These are phyloP conservation scores for Haematococcus lacustris DNA, from an alignment of 139 green algal genomes.

Conservation along the genomic window DNA sequence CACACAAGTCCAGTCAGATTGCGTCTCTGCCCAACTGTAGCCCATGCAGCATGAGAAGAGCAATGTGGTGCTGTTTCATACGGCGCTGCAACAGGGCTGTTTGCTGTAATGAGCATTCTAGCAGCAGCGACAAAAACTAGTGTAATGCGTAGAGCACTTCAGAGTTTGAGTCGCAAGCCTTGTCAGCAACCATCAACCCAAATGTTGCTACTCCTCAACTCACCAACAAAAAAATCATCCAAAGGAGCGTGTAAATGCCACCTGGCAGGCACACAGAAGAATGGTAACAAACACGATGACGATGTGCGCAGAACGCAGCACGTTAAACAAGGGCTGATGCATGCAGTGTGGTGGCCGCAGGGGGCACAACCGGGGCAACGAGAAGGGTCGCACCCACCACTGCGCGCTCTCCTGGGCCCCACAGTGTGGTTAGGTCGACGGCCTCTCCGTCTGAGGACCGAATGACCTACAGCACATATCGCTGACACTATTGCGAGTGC, in stretches of 20 bases:
- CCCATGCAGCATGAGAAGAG: neutral
- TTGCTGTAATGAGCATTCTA: too few species aligned
- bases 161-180: neutral
- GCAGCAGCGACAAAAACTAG: too few species aligned
- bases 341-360: too few species aligned
- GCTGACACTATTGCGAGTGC: too few species aligned
- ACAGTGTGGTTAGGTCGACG: constrained; percentile 44
- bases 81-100: neutral
- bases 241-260: constrained; percentile 59
- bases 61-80: neutral
- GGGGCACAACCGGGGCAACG: too few species aligned
- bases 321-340: too few species aligned
- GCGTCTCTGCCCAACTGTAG: neutral
- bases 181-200: too few species aligned
- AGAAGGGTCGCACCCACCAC: too few species aligned
- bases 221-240: constrained; percentile 76
- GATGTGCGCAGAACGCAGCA: too few species aligned
- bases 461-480: constrained; percentile 41
- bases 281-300: too few species aligned
- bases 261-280: too few species aligned
- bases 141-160: neutral
- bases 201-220: neutral
- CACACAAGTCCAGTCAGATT: neutral
- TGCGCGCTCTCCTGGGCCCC: constrained; percentile 46
- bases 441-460: constrained; percentile 31